phyloP scores from a whole-genome alignment of 1,284 basidiomycete genomes.

The Cystobasidium sp. region DNA sequence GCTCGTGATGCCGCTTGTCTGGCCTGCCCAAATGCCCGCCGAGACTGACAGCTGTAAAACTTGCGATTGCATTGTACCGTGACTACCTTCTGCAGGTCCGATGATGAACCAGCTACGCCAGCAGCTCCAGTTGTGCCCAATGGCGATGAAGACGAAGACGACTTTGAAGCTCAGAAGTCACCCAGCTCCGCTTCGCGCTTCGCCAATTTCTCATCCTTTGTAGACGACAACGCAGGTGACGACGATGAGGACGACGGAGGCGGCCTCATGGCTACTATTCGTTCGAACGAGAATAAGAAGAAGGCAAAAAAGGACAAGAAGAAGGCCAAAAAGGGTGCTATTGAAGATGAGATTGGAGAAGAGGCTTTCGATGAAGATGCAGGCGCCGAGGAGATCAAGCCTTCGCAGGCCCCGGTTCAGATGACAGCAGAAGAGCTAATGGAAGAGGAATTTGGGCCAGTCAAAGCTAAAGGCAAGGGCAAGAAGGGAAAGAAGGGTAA shows the following conservation, averaged over 20 bases:
- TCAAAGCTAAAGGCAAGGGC: constrained; percentile 64
- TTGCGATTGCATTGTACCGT: background rate
- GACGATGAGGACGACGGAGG: constrained; percentile 75
- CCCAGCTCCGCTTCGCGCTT: constrained; percentile 24
- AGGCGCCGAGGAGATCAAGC: constrained; percentile 57
- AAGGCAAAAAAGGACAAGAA: constrained; percentile 70
- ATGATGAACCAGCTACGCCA: constrained; percentile 16
- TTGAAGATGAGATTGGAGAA: constrained; percentile 54
- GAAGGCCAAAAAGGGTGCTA: constrained; percentile 53
- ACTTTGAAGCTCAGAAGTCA: constrained; percentile 7
- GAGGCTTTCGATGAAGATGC: constrained; percentile 58
- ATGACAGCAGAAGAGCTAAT: constrained; percentile 69
- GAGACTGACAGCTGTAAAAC: constrained; percentile 13
- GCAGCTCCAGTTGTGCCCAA: constrained; percentile 8
- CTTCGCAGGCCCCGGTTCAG: constrained; percentile 61
- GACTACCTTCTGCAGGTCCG: constrained; percentile 6
- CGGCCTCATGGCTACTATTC: constrained; percentile 76
- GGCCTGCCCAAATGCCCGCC: background rate
- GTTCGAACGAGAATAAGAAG: constrained; percentile 64
- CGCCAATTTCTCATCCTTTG: constrained; percentile 48
- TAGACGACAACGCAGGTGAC: constrained; percentile 61
- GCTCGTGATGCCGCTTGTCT: background rate
- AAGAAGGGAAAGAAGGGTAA: constrained; percentile 63
- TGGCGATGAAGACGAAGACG: constrained; percentile 20
- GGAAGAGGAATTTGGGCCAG: constrained; percentile 71